phyloP scores from a whole-genome alignment of 257 asterid species.

The Solanum peruvianum region DNA sequence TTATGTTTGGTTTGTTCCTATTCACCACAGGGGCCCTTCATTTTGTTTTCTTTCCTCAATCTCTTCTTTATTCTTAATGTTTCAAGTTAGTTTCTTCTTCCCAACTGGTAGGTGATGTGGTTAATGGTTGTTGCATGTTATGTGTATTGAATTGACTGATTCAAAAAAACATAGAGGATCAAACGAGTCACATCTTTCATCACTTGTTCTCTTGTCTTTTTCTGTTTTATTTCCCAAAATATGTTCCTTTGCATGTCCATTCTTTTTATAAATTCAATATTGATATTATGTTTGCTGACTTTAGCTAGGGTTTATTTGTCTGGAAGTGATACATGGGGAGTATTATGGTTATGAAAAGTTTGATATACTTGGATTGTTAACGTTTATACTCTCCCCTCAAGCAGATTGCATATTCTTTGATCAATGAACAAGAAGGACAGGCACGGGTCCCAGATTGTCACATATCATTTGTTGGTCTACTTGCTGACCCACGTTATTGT shows the following conservation, averaged over 20 bases:
- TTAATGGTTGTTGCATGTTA: background rate
- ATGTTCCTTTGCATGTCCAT: background rate
- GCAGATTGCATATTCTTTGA: constrained; percentile 91
- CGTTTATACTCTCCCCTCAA: constrained; percentile 5
- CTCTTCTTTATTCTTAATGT: background rate
- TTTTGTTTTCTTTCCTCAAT: background rate
- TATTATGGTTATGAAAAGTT: background rate
- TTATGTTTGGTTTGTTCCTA: background rate
- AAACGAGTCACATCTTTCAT: background rate
- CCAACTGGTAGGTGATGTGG: background rate
- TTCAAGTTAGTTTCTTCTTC: background rate
- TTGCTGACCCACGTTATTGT: constrained; percentile 85
- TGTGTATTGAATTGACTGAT: background rate
- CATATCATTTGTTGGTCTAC: constrained; percentile 91
- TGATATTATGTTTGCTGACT: background rate
- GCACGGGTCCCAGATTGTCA: constrained; percentile 52
- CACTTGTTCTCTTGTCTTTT: background rate
- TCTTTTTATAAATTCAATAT: background rate
- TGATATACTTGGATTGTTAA: background rate
- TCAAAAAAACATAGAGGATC: background rate
- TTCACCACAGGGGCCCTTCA: background rate
- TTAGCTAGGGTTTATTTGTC: background rate
- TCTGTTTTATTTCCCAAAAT: background rate
- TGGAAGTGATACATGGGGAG: background rate
- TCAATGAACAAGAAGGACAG: constrained; percentile 91